These are phyloP conservation scores for Rhizopogon roseolus DNA, from an alignment of 768 basidiomycete species.

Conservation along the genomic window DNA sequence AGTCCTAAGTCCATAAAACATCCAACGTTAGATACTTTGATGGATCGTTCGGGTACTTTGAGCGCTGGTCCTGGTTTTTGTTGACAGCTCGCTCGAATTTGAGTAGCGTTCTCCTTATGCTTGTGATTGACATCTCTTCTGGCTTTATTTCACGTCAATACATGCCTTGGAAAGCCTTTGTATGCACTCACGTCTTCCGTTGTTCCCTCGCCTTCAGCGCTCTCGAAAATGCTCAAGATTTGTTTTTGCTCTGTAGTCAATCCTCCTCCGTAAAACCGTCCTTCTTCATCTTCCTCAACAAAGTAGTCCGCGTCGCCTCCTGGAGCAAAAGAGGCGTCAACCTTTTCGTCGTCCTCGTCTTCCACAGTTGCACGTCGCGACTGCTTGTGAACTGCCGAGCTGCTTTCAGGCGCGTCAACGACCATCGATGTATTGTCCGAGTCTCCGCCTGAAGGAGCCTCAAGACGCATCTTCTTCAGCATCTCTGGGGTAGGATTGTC, in stretches of 20 bases:
- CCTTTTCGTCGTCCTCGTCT: conserved; percentile 39
- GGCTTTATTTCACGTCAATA: conserved; percentile 34
- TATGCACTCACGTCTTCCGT: conserved; percentile 59
- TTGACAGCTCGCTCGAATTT: conserved; percentile 85
- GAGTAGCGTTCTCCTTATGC: conserved; percentile 68
- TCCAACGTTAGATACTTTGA: conserved; percentile 55
- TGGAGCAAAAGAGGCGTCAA: conserved; percentile 59
- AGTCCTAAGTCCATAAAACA: neutral
- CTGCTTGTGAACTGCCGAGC: conserved; percentile 16
- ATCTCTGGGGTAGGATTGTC: conserved; percentile 77
- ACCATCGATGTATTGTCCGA: conserved; percentile 5
- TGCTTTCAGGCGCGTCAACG: conserved; percentile 2
- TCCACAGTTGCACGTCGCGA: conserved; percentile 50
- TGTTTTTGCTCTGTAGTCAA: conserved; percentile 91
- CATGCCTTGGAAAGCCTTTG: neutral
- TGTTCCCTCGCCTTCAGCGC: conserved; percentile 54
- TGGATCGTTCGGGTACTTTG: conserved; percentile 92
- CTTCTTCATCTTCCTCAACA: conserved; percentile 87
- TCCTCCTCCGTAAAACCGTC: conserved; percentile 91
- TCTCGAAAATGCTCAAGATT: conserved; percentile 93
- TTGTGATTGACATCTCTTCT: conserved; percentile 63
- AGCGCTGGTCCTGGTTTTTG: conserved; percentile 94
- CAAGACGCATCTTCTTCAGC: conserved; percentile 74
- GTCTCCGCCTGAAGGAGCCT: conserved; percentile 21
- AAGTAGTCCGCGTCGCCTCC: conserved; percentile 90